Conservation (phyloP, 306 rosid genomes). For the Ammopiptanthus mongolicus region DNA sequence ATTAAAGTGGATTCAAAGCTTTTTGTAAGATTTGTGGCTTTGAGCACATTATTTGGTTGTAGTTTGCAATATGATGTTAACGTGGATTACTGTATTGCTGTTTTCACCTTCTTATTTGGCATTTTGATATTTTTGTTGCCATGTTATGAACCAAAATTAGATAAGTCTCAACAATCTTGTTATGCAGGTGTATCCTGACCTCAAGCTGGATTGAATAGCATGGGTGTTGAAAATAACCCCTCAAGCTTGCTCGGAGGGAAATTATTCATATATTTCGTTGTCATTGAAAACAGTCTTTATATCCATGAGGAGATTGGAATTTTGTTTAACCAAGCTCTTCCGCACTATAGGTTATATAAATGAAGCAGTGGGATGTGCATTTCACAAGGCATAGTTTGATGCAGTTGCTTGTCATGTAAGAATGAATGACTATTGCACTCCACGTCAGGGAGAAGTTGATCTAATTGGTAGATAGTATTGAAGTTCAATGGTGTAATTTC, state of each 20-base stretch:
- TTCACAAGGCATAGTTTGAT: neutral
- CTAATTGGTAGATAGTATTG: neutral
- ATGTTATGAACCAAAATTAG: neutral
- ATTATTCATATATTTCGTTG: neutral
- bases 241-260: neutral
- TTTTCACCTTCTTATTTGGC: neutral
- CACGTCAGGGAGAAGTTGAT: neutral
- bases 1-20: neutral
- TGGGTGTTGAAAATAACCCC: neutral
- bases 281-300: neutral
- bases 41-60: neutral
- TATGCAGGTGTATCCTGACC: constrained; percentile 10
- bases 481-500: neutral
- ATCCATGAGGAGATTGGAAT: constrained; percentile 9
- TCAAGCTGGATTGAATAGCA: neutral
- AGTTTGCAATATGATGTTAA: neutral
- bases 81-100: neutral
- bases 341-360: neutral
- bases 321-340: constrained; percentile 18
- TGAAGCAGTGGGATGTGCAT: neutral
- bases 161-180: neutral
- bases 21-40: neutral
- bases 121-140: neutral
- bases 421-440: neutral
- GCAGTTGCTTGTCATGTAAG: neutral